Evolutionary conservation across 129 eudicot species (phyloP).

Genomic region (Saposhnikovia divaricata): DNA sequence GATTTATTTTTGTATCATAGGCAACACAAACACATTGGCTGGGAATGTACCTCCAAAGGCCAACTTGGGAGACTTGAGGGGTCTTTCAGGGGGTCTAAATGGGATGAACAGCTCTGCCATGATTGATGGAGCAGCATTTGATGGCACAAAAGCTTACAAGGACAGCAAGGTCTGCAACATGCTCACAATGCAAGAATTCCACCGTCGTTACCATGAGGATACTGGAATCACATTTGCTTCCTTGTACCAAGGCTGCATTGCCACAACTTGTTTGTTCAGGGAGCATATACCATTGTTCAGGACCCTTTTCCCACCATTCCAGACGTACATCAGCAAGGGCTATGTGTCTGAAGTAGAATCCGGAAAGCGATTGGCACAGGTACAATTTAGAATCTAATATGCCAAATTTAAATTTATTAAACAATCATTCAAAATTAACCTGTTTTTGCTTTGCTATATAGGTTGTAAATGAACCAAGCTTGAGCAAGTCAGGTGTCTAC

Average conservation of each 20-base stretch:
- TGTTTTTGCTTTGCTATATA: slow-evolving; percentile 10
- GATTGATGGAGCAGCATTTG: slow-evolving; percentile 38
- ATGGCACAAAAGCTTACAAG: slow-evolving; percentile 15
- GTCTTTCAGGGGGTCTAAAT: slow-evolving; percentile 27
- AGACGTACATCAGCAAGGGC: slow-evolving; percentile 52
- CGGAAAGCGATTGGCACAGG: slow-evolving; percentile 95
- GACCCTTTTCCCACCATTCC: slow-evolving; percentile 64
- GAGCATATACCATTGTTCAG: slow-evolving; percentile 84
- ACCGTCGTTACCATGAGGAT: slow-evolving; percentile 75
- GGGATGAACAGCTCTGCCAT: slow-evolving; percentile 77
- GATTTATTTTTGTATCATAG: too few relatives aligned
- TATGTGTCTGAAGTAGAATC: slow-evolving; percentile 64
- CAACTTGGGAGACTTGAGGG: slow-evolving; percentile 13
- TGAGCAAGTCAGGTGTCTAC: slow-evolving; percentile 89
- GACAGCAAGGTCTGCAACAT: slow-evolving; percentile 18
- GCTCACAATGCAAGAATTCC: slow-evolving; percentile 58
- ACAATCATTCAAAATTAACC: too few relatives aligned
- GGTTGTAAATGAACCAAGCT: slow-evolving; percentile 88
- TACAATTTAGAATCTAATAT: slow-evolving; percentile 8
- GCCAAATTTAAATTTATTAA: not conserved
- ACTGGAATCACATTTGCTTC: slow-evolving; percentile 86
- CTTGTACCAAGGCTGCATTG: slow-evolving; percentile 88
- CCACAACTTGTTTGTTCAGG: slow-evolving; percentile 76
- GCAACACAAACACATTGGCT: too few relatives aligned
- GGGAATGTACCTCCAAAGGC: slow-evolving; percentile 18